Evolutionary conservation across 2,329 filamentous ascomycete genomes (phyloP), one percentile per base, ranked within the genome.

Genomic region (Alternaria brassicicola): DNA sequence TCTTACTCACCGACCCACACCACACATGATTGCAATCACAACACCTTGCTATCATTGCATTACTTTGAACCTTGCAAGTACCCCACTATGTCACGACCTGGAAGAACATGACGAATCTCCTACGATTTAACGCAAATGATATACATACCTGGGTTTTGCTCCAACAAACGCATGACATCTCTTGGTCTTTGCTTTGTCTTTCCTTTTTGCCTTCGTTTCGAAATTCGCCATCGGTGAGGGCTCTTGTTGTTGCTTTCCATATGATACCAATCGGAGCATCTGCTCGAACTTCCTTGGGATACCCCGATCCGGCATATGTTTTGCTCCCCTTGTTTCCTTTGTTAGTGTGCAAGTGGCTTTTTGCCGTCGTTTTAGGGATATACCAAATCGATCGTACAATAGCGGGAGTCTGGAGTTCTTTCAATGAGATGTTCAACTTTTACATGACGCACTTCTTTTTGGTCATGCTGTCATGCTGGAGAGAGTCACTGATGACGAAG

Each of bases 191-290:
- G 45, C 25, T 25, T 55, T 30, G 26, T 28, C n/a, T 42, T 30
- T 15, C 30, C 25, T 19, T 21, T 17, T 42, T 21, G 23, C 31
- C 35, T 50, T 13, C 17, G 25, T 38, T 35, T 23, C n/a, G 31
- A 25, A 5, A 41, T n/a, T 48, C 28, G 63, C 66, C 57, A 62
- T 67, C 57, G 68, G 67, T 66, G 62, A 63, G 59, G 65, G 61
- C 55, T 58, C 45, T 54, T 61, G 51, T 67, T 64, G 61, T 65
- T 50, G 65, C 56, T 72, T 71, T 67, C 30, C 30, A 47, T 64
- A 71, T 68, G 70, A 73, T 73, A 72, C 70, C 70, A 65, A 68
- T 65, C 61, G 66, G 69, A 66, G 64, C 61, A 61, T 63, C 62
- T 53, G 63, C 61, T 61, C 59, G 56, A 57, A 56, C 58, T 60